Evolutionary conservation across 148 eudicot species (phyloP).

Genomic region (Pouteria glomerata): DNA sequence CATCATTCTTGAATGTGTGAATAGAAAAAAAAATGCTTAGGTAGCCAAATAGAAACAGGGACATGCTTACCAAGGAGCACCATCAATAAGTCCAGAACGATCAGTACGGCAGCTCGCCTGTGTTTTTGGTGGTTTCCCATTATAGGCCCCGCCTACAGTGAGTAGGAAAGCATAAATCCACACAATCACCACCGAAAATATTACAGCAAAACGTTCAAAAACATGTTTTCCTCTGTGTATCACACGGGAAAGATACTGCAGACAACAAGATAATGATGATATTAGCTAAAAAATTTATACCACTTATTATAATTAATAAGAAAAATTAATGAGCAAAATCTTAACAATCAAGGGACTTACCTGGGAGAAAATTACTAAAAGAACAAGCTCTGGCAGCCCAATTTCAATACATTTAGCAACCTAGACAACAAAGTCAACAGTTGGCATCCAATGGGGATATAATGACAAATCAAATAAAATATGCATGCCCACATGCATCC

Average conservation of each 20-base stretch:
- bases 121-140: slow-evolving; percentile 41
- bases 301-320: background rate
- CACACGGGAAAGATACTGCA: slow-evolving; percentile 70
- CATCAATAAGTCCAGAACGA: slow-evolving; percentile 67
- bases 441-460: background rate
- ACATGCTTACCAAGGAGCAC: slow-evolving; percentile 60
- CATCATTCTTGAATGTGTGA: background rate
- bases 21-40: background rate
- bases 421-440: slow-evolving; percentile 25
- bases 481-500: background rate
- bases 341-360: slow-evolving; percentile 16
- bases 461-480: background rate
- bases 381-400: slow-evolving; percentile 67
- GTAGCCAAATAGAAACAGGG: background rate
- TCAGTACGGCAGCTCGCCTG: slow-evolving; percentile 75
- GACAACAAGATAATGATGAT: background rate
- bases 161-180: slow-evolving; percentile 76
- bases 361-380: slow-evolving; percentile 74
- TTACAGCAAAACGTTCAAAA: slow-evolving; percentile 65
- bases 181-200: slow-evolving; percentile 66
- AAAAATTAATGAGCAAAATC: no score
- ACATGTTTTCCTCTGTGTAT: slow-evolving; percentile 45
- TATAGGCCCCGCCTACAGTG: slow-evolving; percentile 75
- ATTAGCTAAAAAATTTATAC: background rate
- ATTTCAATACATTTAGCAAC: slow-evolving; percentile 73